These are phyloP conservation scores for Lentinula guzmanii DNA, from an alignment of 768 basidiomycete genomes.

Conservation along the genomic window DNA sequence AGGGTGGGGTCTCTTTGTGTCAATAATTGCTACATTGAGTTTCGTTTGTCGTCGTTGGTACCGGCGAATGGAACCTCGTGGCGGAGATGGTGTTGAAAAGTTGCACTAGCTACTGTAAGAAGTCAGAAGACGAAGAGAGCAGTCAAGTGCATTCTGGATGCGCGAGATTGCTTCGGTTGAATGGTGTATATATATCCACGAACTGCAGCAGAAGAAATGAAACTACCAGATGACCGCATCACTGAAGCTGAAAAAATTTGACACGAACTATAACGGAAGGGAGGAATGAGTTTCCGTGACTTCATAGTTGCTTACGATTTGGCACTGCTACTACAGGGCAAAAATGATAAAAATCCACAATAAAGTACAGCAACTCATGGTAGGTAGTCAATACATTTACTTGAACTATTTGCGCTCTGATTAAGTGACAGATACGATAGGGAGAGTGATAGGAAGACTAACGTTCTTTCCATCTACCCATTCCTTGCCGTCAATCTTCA, in stretches of 20 bases:
- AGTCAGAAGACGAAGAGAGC: background rate
- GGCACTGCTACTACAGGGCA: background rate
- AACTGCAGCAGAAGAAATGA: background rate
- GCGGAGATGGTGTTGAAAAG: too few species aligned
- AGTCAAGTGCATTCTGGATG: background rate
- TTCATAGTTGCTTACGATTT: background rate
- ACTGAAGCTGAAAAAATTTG: background rate
- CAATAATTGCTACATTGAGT: background rate
- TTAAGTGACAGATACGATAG: conserved; percentile 8
- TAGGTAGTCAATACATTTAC: conserved; percentile 14
- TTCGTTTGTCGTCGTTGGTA: background rate
- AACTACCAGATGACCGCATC: background rate
- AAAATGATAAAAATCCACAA: background rate
- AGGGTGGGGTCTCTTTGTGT: background rate
- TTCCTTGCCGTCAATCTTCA: conserved; percentile 81
- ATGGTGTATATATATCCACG: background rate
- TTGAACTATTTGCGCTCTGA: too few species aligned
- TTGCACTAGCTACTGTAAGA: background rate
- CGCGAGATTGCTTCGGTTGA: background rate
- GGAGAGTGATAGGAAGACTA: conserved; percentile 27
- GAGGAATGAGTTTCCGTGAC: too few species aligned
- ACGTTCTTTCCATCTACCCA: conserved; percentile 92
- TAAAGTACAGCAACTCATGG: background rate
- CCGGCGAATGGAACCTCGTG: background rate
- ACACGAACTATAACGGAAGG: background rate